A percentile compares a stretch with the other conserved stretches of the same genome.
These are phyloP conservation scores for Ceriops tagal DNA, from an alignment of 345 rosid genomes.

Conservation along the genomic window DNA sequence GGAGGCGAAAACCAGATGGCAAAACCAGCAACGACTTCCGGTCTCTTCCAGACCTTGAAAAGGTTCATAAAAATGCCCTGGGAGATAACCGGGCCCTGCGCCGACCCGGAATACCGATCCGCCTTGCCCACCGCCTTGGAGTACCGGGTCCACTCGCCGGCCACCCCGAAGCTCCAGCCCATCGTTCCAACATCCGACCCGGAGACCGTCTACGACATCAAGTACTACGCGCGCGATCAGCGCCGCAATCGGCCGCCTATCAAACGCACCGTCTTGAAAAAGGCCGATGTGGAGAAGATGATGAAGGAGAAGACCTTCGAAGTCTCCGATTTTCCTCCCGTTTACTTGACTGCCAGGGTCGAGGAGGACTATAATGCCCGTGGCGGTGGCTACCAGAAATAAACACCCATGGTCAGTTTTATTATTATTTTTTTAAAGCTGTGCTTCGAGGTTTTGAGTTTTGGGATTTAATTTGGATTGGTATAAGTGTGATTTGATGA, in stretches of 20 bases:
- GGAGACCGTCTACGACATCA: constrained; percentile 83
- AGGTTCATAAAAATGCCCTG: constrained; percentile 85
- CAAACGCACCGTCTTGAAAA: constrained; percentile 63
- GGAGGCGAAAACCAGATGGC: constrained; percentile 40
- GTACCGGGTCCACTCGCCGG: constrained; percentile 74
- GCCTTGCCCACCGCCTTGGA: constrained; percentile 64
- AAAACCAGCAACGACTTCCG: constrained; percentile 48
- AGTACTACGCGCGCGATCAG: constrained; percentile 70
- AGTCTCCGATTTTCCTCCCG: constrained; percentile 64
- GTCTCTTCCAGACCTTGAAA: constrained; percentile 57
- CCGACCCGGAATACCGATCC: constrained; percentile 67
- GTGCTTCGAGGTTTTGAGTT: neutral
- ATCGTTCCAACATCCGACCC: constrained; percentile 76
- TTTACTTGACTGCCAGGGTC: constrained; percentile 56
- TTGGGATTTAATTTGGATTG: neutral
- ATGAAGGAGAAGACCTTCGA: constrained; percentile 72
- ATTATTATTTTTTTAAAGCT: neutral
- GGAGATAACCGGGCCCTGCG: constrained; percentile 93
- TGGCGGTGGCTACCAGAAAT: constrained; percentile 66
- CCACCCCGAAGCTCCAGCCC: constrained; percentile 47
- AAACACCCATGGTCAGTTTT: constrained; percentile 28
- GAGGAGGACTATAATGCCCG: constrained; percentile 61
- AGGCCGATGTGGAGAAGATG: constrained; percentile 69
- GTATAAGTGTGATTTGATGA: neutral
- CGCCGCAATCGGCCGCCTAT: constrained; percentile 85